These are phyloP conservation scores for Metarhizium album DNA, from an alignment of 2,329 filamentous ascomycete species.

Conservation along the genomic window DNA sequence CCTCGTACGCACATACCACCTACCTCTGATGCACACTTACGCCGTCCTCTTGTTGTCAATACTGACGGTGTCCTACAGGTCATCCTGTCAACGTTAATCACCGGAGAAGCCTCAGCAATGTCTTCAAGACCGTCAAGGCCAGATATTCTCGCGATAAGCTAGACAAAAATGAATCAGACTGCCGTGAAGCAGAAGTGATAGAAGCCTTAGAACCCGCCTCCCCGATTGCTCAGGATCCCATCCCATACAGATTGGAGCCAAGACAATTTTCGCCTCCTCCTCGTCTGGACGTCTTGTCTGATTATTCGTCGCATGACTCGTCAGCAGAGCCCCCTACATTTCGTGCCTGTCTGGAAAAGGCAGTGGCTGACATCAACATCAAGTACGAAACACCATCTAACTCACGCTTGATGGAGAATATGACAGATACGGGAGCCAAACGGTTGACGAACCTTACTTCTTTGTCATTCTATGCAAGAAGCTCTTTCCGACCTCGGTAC, in stretches of 20 bases:
- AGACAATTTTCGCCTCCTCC: constrained; percentile 12
- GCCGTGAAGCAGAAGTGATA: neutral
- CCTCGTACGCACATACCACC: neutral
- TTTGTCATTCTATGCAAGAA: constrained; percentile 1
- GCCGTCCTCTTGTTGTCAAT: neutral
- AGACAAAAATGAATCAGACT: constrained; percentile 4
- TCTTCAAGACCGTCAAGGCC: constrained; percentile 18
- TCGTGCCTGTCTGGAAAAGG: constrained; percentile 18
- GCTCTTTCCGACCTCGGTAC: constrained; percentile 10
- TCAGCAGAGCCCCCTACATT: constrained; percentile 15
- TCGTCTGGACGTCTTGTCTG: constrained; percentile 18
- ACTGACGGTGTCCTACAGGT: neutral
- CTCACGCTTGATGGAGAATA: neutral
- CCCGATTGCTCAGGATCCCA: neutral
- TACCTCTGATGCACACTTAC: neutral
- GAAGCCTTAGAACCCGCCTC: neutral
- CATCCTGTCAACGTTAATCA: constrained; percentile 8
- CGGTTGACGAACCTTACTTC: neutral
- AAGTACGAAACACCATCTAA: constrained; percentile 15
- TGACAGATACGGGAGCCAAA: neutral
- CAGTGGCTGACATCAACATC: constrained; percentile 18
- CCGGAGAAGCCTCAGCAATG: constrained; percentile 19
- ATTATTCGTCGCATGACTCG: constrained; percentile 14
- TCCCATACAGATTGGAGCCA: neutral
- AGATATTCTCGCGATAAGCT: constrained; percentile 17